Base-by-base conservation (phyloP, 805 yeast species). In the Myxozyma melibiosi region DNA sequence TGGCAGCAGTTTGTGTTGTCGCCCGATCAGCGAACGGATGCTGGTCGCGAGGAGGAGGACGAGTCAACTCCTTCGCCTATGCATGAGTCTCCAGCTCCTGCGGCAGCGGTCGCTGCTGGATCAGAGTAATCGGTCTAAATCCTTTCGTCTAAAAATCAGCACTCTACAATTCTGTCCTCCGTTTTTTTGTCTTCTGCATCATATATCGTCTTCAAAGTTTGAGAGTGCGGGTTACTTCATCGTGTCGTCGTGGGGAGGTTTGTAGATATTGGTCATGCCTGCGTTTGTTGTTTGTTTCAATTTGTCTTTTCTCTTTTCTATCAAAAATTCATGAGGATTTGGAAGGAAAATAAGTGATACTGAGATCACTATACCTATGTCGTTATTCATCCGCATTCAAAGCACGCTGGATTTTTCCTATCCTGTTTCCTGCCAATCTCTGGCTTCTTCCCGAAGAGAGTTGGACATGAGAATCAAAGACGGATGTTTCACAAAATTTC, bases 1-100 rank as follows among this genome's bases (percentile, higher is more conserved):
- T 83, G 80, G 72, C 75, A 78, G 59, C 81, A 78, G 61, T 89
- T 96, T 95, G 79, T 90, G 45, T 76, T 90, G 63, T 83, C 87
- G 1, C 64, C 62, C 37, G 76, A 73, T 33, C 80, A 78, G 62
- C 78, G 86, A 65, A 66, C 73, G 22, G 77, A 70, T 35, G 70
- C 70, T 16, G 85, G 84, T 34, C 64, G 66, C 28, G 83, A 81
- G 57, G 80, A 75, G 51, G 63, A 64, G 25, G 67, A 65, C 13
- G 67, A 48, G 40, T 14, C 42, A 6, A 16, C 44, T 16, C 37
- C 37, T 25, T 16, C 50, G 13, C 14, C 42, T 2, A 18, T 18
- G 2, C 35, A 34, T 22, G 42, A 28, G 34, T 14, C 52, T n/a
- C 28, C 52, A 18, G 52, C 52, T 16, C 57, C 52, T 16, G 35